Evolutionary conservation across 2,329 filamentous ascomycete species (phyloP).

Genomic region (Colletotrichum neosansevieriae): DNA sequence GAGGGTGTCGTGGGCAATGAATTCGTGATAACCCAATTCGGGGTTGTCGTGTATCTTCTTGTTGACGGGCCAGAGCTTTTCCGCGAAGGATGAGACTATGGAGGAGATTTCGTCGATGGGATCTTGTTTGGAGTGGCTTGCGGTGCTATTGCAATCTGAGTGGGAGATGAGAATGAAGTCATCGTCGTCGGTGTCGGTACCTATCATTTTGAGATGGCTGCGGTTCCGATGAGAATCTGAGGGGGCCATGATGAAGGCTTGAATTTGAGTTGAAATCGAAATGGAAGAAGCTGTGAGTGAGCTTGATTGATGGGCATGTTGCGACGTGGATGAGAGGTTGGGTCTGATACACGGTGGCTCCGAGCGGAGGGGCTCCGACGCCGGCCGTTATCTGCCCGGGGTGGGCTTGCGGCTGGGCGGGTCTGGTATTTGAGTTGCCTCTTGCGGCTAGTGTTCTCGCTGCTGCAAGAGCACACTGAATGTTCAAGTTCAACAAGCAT

Average conservation of each 20-base stretch:
- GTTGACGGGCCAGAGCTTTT: constrained; percentile 40
- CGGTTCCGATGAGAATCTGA: neutral
- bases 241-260: neutral
- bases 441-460: constrained; percentile 9
- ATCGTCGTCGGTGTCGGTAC: neutral
- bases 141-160: constrained; percentile 2
- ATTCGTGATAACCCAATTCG: constrained; percentile 47
- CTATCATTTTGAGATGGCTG: neutral
- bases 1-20: constrained; percentile 54
- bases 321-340: neutral
- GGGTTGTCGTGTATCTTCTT: constrained; percentile 45
- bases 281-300: neutral
- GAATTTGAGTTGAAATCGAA: too few species aligned
- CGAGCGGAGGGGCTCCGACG: constrained; percentile 37
- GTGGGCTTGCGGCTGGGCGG: neutral
- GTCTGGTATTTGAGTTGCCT: constrained; percentile 2
- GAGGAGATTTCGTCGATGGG: constrained; percentile 28
- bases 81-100: constrained; percentile 26
- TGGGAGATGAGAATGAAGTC: constrained; percentile 36
- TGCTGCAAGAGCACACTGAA: neutral
- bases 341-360: constrained; percentile 4
- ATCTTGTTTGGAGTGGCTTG: neutral
- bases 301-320: neutral
- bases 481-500: too few species aligned
- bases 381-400: constrained; percentile 35